These are phyloP conservation scores for Scenedesmus sp. DNA, from an alignment of 163 green algal species.

Conservation along the genomic window DNA sequence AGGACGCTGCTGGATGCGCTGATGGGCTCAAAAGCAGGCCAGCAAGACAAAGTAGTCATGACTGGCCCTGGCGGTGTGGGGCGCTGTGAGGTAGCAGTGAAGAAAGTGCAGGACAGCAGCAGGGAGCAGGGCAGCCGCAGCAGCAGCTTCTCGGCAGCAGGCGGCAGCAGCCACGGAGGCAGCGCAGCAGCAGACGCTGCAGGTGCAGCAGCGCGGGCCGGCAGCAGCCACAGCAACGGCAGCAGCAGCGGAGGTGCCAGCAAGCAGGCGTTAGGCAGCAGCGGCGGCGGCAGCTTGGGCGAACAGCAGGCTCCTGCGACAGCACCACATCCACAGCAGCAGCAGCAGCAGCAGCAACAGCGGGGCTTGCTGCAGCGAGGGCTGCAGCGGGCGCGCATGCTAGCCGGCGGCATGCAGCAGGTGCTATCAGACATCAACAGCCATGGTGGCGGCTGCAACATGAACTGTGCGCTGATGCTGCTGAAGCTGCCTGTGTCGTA, in stretches of 20 bases:
- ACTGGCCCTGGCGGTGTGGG: slow-evolving; percentile 59
- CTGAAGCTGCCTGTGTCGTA: slow-evolving; percentile 44
- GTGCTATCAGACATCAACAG: slow-evolving; percentile 27
- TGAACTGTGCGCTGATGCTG: slow-evolving; percentile 51
- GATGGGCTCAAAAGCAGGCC: not conserved
- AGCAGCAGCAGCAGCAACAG: not conserved
- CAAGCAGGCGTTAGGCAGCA: slow-evolving; percentile 5
- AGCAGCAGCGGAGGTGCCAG: not conserved
- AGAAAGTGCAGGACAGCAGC: not conserved
- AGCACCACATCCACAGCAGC: not conserved
- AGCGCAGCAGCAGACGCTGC: not conserved
- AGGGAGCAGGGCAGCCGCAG: not conserved
- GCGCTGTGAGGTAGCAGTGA: slow-evolving; percentile 59
- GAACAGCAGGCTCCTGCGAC: not conserved
- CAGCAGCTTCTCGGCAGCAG: not conserved
- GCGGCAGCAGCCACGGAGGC: not conserved
- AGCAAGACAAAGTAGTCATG: slow-evolving; percentile 57
- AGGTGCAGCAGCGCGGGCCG: not conserved
- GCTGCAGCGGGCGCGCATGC: slow-evolving; percentile 13
- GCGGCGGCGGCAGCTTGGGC: not conserved
- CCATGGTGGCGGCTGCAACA: not conserved
- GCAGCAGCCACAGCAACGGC: slow-evolving; percentile 2
- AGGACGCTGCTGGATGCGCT: slow-evolving; percentile 33
- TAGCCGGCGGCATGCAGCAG: slow-evolving; percentile 44
- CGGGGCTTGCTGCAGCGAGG: slow-evolving; percentile 20